Percentiles rank a stretch among this genome's conserved stretches.
Evolutionary conservation across 2,329 filamentous ascomycete genomes (phyloP).

Genomic region (Dothideomycetes sp.): DNA sequence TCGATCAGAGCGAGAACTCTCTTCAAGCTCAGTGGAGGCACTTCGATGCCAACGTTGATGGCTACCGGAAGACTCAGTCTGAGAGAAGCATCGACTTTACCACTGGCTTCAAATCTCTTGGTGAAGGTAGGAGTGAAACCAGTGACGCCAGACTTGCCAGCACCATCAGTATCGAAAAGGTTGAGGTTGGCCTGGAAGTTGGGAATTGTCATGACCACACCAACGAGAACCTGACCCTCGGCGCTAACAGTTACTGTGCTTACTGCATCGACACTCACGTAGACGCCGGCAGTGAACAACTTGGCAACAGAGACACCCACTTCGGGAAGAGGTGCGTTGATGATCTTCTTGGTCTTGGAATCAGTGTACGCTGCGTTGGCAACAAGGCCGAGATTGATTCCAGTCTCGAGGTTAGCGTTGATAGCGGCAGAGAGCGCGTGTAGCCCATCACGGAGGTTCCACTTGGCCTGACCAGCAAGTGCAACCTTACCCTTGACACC

Average conservation of each 20-base stretch:
- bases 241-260: neutral
- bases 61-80: conserved; percentile 1
- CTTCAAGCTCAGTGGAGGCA: conserved; percentile 2
- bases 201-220: conserved; percentile 6
- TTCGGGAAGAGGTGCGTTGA: conserved; percentile 1
- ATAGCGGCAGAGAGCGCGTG: conserved; percentile 1
- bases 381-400: conserved; percentile 3
- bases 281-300: conserved; percentile 2
- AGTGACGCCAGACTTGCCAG: neutral
- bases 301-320: conserved; percentile 2
- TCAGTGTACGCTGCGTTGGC: conserved; percentile 1
- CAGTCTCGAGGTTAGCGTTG: conserved; percentile 3
- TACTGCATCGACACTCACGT: conserved; percentile 2
- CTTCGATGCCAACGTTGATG: conserved; percentile 3
- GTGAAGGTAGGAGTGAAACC: neutral
- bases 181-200: conserved; percentile 4
- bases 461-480: conserved; percentile 4
- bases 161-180: neutral
- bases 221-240: conserved; percentile 1
- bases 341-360: neutral
- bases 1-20: conserved; percentile 2
- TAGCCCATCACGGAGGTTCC: conserved; percentile 2
- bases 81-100: neutral
- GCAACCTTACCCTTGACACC: conserved; percentile 3
- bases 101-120: conserved; percentile 5